A percentile compares a stretch with the other conserved stretches of the same genome.
phyloP scores from a whole-genome alignment of 495 filamentous ascomycete species.

The Daldinia caldariorum region DNA sequence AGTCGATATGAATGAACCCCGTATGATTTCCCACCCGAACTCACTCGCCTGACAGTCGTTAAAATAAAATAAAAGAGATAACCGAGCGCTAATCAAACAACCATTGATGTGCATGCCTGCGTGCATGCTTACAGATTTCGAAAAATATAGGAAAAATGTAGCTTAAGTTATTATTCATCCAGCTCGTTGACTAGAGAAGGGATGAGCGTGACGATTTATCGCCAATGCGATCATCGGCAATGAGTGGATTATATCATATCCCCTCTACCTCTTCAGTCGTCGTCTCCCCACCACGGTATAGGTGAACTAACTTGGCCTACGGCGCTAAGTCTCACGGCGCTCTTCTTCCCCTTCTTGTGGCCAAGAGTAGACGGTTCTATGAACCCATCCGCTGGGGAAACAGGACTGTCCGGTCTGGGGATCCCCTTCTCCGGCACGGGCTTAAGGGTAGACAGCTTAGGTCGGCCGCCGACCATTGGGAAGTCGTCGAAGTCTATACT shows the following conservation, averaged over 20 bases:
- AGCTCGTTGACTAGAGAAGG: neutral
- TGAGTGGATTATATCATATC: neutral
- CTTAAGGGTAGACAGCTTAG: constrained; percentile 5
- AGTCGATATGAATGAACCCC: constrained; percentile 5
- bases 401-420: constrained; percentile 50
- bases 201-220: neutral
- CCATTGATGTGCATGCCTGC: constrained; percentile 3
- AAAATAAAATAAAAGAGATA: constrained; percentile 10
- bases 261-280: constrained; percentile 43
- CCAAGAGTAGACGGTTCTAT: constrained; percentile 38
- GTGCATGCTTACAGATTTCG: neutral
- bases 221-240: neutral
- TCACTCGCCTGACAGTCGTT: constrained; percentile 27
- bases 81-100: constrained; percentile 27
- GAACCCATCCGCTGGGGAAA: constrained; percentile 45
- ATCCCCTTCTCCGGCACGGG: constrained; percentile 27
- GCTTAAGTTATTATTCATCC: constrained; percentile 1
- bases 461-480: constrained; percentile 14
- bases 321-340: constrained; percentile 57
- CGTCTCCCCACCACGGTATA: constrained; percentile 56
- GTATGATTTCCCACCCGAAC: constrained; percentile 27
- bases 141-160: constrained; percentile 22
- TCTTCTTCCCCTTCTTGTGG: constrained; percentile 54
- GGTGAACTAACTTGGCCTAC: constrained; percentile 53
- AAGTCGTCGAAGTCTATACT: constrained; percentile 33